Conservation (phyloP, 2,329 filamentous ascomycete genomes). For the Macrophomina phaseolina region DNA sequence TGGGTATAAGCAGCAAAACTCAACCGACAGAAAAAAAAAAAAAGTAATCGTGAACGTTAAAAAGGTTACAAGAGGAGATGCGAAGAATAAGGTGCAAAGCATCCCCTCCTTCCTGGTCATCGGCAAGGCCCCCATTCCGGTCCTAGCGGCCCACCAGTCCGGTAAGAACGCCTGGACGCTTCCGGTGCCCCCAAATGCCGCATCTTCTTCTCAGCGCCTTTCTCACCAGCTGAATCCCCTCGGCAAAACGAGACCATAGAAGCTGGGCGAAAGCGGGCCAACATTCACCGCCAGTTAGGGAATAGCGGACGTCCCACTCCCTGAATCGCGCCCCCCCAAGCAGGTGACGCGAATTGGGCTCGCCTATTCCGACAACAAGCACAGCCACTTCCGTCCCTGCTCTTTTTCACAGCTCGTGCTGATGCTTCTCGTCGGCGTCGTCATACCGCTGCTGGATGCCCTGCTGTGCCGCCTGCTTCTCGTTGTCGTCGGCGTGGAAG, state of each 20-base stretch:
- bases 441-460: background rate
- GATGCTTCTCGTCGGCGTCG: background rate
- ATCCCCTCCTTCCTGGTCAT: no score
- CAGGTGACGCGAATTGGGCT: no score
- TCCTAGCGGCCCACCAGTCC: background rate
- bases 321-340: no score
- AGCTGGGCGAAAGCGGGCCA: no score
- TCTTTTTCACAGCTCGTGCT: background rate
- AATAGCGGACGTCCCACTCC: no score
- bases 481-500: slow-evolving; percentile 16
- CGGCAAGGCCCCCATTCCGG: background rate
- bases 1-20: slow-evolving; percentile 2
- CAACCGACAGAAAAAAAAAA: background rate
- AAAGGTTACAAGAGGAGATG: background rate
- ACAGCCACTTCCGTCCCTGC: background rate
- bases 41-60: background rate
- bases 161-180: background rate
- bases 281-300: slow-evolving; percentile 9
- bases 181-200: background rate
- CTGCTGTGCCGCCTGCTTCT: slow-evolving; percentile 15
- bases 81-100: background rate
- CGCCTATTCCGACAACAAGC: background rate
- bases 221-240: no score
- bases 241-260: no score
- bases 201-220: background rate